A percentile compares a stretch with the other conserved stretches of the same genome.
These are phyloP conservation scores for Penicillium sp. DNA, from an alignment of 2,329 filamentous ascomycete species.

Conservation along the genomic window DNA sequence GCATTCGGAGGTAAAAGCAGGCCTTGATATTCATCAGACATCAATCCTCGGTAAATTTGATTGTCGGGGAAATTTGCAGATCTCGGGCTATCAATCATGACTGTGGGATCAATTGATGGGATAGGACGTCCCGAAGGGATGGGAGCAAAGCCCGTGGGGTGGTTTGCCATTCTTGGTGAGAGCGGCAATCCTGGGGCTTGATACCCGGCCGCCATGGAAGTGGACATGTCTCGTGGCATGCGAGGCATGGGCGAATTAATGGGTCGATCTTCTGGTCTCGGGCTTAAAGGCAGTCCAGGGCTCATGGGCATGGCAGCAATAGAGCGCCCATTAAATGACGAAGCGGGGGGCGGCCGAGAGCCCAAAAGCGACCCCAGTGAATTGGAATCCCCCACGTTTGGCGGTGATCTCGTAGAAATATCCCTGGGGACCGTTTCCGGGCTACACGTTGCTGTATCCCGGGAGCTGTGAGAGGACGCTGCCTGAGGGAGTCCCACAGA, in stretches of 20 bases:
- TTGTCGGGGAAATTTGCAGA: conserved; percentile 34
- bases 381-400: conserved; percentile 23
- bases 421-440: conserved; percentile 55
- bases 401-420: conserved; percentile 37
- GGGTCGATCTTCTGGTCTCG: conserved; percentile 60
- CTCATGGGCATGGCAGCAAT: conserved; percentile 54
- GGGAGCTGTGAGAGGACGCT: conserved; percentile 10
- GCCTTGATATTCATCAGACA: conserved; percentile 83
- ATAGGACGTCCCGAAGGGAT: conserved; percentile 37
- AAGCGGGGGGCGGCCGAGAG: conserved; percentile 25
- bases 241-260: conserved; percentile 61
- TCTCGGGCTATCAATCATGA: conserved; percentile 37
- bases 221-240: conserved; percentile 51
- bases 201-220: conserved; percentile 58
- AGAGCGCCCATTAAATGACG: conserved; percentile 39
- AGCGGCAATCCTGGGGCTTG: conserved; percentile 57
- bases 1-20: conserved; percentile 85
- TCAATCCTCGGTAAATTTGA: conserved; percentile 71
- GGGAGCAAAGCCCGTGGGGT: conserved; percentile 70
- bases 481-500: conserved; percentile 2
- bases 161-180: conserved; percentile 71
- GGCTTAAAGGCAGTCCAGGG: conserved; percentile 64
- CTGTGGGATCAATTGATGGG: conserved; percentile 40
- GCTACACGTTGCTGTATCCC: conserved; percentile 22
- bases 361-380: conserved; percentile 37